phyloP scores from a whole-genome alignment of 176 grass and related monocot genomes.

The Bonia amplexicaulis region DNA sequence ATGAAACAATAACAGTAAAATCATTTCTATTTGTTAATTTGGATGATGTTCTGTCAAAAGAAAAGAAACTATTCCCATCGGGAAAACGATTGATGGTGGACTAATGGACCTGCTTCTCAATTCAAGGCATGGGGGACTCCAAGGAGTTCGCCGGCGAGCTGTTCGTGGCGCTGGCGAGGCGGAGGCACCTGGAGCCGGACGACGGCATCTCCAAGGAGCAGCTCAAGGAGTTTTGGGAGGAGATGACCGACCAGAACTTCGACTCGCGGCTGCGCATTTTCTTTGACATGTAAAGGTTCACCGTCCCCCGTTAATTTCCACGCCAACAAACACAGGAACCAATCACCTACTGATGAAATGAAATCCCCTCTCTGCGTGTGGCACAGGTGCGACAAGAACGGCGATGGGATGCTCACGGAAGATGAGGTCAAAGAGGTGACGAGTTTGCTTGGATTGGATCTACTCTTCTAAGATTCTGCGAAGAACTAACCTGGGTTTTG shows the following conservation, averaged over 20 bases:
- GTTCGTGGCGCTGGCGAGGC: slow-evolving; percentile 68
- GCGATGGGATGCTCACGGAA: slow-evolving; percentile 90
- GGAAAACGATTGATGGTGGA: not conserved
- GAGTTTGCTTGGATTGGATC: not conserved
- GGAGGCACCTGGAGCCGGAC: slow-evolving; percentile 49
- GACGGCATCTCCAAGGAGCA: slow-evolving; percentile 72
- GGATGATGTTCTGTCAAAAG: not conserved
- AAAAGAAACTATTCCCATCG: not conserved
- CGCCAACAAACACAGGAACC: not conserved
- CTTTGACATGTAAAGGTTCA: slow-evolving; percentile 88
- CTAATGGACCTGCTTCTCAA: not conserved
- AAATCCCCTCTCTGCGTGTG: slow-evolving; percentile 5
- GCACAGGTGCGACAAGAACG: slow-evolving; percentile 92
- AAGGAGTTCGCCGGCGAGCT: slow-evolving; percentile 95
- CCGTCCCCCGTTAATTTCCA: not conserved
- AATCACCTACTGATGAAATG: not conserved
- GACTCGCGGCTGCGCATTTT: slow-evolving; percentile 88
- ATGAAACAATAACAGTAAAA: not conserved
- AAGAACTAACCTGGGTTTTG: not conserved
- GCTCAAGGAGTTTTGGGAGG: slow-evolving; percentile 93
- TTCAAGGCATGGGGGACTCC: slow-evolving; percentile 88
- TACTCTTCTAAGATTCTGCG: not conserved
- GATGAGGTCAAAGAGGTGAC: slow-evolving; percentile 95
- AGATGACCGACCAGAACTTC: slow-evolving; percentile 97
- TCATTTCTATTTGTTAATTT: not conserved